These are phyloP conservation scores for Nepenthes alata DNA, from an alignment of 179 eudicot species.

Conservation along the genomic window DNA sequence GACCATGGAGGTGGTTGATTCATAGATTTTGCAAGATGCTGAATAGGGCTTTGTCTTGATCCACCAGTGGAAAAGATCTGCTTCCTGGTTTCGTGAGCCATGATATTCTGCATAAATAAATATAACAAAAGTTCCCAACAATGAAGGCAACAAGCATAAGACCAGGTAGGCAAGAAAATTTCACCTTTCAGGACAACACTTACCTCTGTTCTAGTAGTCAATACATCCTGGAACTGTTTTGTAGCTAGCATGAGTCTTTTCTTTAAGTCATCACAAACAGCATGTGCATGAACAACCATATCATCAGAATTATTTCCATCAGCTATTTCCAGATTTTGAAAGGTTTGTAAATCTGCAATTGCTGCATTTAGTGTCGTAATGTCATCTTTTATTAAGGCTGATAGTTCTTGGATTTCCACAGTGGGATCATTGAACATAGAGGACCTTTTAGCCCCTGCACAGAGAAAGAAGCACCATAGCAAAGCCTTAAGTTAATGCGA, in stretches of 20 bases:
- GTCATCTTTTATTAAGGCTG: conserved; percentile 58
- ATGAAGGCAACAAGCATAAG: not conserved
- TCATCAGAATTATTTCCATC: conserved; percentile 61
- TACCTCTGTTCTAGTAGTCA: conserved; percentile 76
- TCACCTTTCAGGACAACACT: conserved; percentile 4
- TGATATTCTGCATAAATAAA: conserved; percentile 48
- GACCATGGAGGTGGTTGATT: conserved; percentile 83
- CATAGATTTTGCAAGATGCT: conserved; percentile 30
- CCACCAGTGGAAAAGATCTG: conserved; percentile 61
- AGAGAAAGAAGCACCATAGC: not conserved
- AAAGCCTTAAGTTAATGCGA: too few species aligned
- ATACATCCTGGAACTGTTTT: conserved; percentile 70
- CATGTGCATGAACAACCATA: conserved; percentile 47
- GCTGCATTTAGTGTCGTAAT: conserved; percentile 64
- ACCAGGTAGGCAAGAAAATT: not conserved
- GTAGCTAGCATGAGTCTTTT: conserved; percentile 73
- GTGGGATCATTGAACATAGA: conserved; percentile 81
- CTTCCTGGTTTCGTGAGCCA: conserved; percentile 73
- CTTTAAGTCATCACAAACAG: conserved; percentile 77
- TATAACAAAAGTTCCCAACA: not conserved
- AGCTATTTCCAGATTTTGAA: conserved; percentile 50
- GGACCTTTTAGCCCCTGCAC: conserved; percentile 66
- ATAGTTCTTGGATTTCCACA: conserved; percentile 67
- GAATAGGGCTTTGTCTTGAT: conserved; percentile 56
- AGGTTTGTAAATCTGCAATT: conserved; percentile 59